Base-by-base conservation (phyloP, 495 filamentous ascomycete species). In the Hypomontagnella submonticulosa region DNA sequence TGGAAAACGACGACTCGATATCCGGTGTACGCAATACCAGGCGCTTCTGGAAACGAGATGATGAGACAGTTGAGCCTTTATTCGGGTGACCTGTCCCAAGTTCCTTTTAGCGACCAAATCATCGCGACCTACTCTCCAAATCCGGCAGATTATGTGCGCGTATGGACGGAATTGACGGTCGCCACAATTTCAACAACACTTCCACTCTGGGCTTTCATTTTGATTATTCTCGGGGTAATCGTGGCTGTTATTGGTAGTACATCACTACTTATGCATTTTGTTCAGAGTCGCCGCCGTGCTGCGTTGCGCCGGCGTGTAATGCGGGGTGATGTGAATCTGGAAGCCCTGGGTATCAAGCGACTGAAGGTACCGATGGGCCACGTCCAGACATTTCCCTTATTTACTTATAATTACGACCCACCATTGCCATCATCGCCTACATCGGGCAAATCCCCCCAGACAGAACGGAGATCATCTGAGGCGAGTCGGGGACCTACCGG, bases 1-100 rank as follows among this genome's bases (percentile, higher is more conserved):
- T 96, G 92, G 92, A 90, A 84, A 72, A 69, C 71, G 5, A 65
- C 79, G 7, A 86, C 88, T 67, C 70, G 80, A 12, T 97, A 84
- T 70, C 93, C 94, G 0, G 82, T 96, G n/a, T 97, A 92, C 75
- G 94, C 92, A 16, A 83, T 98, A 2, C 84, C 92, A 0, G 87
- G 91, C 2, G 57, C 75, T 12, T 80, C 81, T 13, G 94, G 92
- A 40, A 68, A 75, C 4, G 75, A 80, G 15, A 80, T 97, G 71
- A 90, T 97, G 87, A 66, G 85, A 37, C 83, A 92, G 68, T 76
- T 95, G 19, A 84, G 85, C 13, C 75, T 83, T 56, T 97, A 93
- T 73, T 92, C 90, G n/a, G 88, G 89, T 4, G 88, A 89, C 70
- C 66, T 89, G 66, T 83, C 82, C 0, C 70, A 83, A 37, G 82